Conservation (phyloP, 1,139 yeast species). For the Pichia sp. region DNA sequence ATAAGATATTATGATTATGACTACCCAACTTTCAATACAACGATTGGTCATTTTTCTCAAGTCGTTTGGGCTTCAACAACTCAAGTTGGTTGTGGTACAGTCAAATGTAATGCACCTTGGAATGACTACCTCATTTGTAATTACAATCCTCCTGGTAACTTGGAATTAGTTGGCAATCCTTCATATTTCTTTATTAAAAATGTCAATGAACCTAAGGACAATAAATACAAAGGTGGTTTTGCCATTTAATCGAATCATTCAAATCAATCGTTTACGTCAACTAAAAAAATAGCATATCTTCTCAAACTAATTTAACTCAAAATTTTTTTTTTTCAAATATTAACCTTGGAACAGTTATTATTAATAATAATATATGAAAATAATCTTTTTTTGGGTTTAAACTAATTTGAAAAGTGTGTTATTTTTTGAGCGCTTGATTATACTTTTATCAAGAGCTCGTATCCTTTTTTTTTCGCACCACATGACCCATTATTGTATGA, state of each 20-base stretch:
- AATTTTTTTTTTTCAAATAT: not conserved
- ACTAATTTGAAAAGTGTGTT: too few species aligned
- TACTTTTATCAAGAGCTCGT: too few species aligned
- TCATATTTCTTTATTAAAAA: conserved; percentile 32
- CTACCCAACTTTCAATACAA: conserved; percentile 39
- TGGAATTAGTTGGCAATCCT: conserved; percentile 30
- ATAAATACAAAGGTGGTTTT: not conserved
- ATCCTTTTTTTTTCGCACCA: too few species aligned
- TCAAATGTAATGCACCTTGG: conserved; percentile 43
- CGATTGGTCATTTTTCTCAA: conserved; percentile 65
- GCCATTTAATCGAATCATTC: not conserved
- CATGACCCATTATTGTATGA: too few species aligned
- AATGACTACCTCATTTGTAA: conserved; percentile 58
- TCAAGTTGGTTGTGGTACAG: conserved; percentile 56
- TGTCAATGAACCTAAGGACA: conserved; percentile 32
- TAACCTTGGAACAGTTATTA: not conserved
- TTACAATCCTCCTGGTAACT: conserved; percentile 58
- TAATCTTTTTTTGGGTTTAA: too few species aligned
- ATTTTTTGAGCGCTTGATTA: too few species aligned
- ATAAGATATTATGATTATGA: conserved; percentile 50
- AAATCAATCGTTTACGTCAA: too few species aligned
- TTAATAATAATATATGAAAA: too few species aligned
- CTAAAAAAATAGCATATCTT: too few species aligned
- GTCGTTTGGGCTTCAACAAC: conserved; percentile 53
- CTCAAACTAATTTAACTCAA: not conserved